Evolutionary conservation across 495 filamentous ascomycete species (phyloP), one percentile per base, ranked within the genome.

Genomic region (Articulospora tetracladia): DNA sequence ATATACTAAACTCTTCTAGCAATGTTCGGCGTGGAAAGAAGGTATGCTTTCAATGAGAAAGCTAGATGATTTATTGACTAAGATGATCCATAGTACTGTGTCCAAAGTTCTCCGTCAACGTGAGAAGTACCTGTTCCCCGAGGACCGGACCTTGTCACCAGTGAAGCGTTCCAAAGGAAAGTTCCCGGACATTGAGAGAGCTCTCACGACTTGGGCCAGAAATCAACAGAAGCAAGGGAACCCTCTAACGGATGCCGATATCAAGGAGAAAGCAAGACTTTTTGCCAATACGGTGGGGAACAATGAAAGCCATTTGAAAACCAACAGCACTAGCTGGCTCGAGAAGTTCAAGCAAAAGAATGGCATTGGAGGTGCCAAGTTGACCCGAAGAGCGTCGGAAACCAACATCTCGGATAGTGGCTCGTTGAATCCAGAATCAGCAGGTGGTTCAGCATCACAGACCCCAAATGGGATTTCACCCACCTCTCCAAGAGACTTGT

Each of bases 341-440:
- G 93, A 97, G 70, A 96, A 95, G 69, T 98, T 99, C 79, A 97
- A 97, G 77, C 84, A 89, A 61, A 97, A 93, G 72, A 91, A 98
- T 72, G 86, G 87, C 57, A 79, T 95, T 25, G 77, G 83, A 41
- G 81, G 83, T 23, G 79, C 85, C 0, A 83, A 73, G 49, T 65
- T 87, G 49, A 79, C 82, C 60, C 82, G 86, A 34, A 88, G 90
- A 69, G 82, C 83, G n/a, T 92, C 90, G 8, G 85, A 85, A 68
- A 80, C 81, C 34, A 85, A 83, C 68, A 80, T 82, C 52, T 73
- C 78, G 10, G 80, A 85, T 67, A 85, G 82, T 44, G 78, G 76
- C 28, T 76, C 78, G 22, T 69, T 77, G 60, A 76, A 75, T 58
- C 82, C 68, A 66, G 82, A 73, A 62, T 80, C 82, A 26, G 76